Evolutionary conservation across 805 yeast species (phyloP), one percentile per base, ranked within the genome.

Genomic region (Cyberlindnera xylosilytica): DNA sequence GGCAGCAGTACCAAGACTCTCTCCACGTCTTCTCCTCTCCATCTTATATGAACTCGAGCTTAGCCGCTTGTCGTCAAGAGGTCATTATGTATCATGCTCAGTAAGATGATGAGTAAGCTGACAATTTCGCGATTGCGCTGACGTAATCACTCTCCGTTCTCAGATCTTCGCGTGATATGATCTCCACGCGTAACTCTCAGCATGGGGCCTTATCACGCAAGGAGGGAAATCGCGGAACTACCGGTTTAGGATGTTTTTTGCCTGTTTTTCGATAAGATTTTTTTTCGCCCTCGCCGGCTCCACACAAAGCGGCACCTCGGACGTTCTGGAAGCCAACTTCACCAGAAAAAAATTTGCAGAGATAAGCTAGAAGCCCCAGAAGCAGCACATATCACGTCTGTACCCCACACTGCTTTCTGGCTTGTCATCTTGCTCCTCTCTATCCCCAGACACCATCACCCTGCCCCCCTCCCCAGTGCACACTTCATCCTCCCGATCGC

Each of bases 241-340:
- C 36, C 36, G 15, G 15, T 13, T 19, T 5, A 19, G 38, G 20
- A 8, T 8, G n/a, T 32, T 31, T 31, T 28, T 15, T 38, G 37
- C 27, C 11, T 19, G n/a, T 38, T 38, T 42, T 16, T 42, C 41
- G 46, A 42, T 42, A 42, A 42, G 46, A 42, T 38, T 42, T 38
- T 37, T 37, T 41, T 35, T 33, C 36, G 36, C 26, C 36, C 32
- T 29, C 32, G 32, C 19, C 36, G 26, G 36, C 36, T n/a, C 36
- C 36, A 29, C 32, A 27, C 10, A 26, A 26, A 20, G 18, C 17
- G 36, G 36, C 36, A 33, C 27, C 36, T 20, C 11, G 5, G 13
- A 31, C n/a, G n/a, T 19, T 11, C 17, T n/a, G 27, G 27, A 20
- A 12, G 12, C 16, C 36, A 33, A 4, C 36, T 11, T 22, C 36